Conservation (phyloP, 2,329 filamentous ascomycete genomes). For the Apiospora hydei region DNA sequence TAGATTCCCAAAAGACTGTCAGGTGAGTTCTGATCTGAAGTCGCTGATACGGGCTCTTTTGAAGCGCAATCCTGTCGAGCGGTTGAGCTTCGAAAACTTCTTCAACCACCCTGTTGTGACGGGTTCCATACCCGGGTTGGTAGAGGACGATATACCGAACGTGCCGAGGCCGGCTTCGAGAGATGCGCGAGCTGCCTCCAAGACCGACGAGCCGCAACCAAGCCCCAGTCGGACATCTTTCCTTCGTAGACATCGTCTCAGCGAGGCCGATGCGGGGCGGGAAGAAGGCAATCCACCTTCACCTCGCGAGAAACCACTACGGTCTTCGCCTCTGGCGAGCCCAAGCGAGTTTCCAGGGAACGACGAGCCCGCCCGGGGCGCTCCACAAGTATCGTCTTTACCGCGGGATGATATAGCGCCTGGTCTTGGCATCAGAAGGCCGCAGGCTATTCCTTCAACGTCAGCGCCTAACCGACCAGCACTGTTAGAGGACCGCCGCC, state of each 20-base stretch:
- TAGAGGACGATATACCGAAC: slow-evolving; percentile 74
- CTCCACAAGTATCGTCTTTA: slow-evolving; percentile 44
- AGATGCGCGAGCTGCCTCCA: slow-evolving; percentile 44
- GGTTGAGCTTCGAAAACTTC: slow-evolving; percentile 86
- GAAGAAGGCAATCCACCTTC: slow-evolving; percentile 47
- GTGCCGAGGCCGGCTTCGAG: slow-evolving; percentile 43
- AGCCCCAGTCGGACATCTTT: slow-evolving; percentile 47
- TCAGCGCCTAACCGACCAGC: slow-evolving; percentile 55
- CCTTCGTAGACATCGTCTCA: slow-evolving; percentile 47
- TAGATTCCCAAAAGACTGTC: slow-evolving; percentile 77
- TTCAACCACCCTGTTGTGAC: slow-evolving; percentile 79
- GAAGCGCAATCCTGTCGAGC: slow-evolving; percentile 84
- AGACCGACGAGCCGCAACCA: slow-evolving; percentile 40
- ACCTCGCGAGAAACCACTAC: slow-evolving; percentile 51
- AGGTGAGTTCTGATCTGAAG: slow-evolving; percentile 80
- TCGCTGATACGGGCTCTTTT: slow-evolving; percentile 79
- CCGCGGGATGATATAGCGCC: slow-evolving; percentile 56
- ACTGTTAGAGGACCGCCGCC: slow-evolving; percentile 45
- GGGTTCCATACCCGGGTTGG: slow-evolving; percentile 78
- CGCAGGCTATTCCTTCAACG: slow-evolving; percentile 53
- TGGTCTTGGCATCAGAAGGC: slow-evolving; percentile 58
- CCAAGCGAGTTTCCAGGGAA: slow-evolving; percentile 45
- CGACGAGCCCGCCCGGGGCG: slow-evolving; percentile 41
- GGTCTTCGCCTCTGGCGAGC: slow-evolving; percentile 53
- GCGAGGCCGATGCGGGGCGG: slow-evolving; percentile 46